A percentile compares a stretch with the other conserved stretches of the same genome.
Evolutionary conservation across 306 rosid genomes (phyloP).

Genomic region (Malus orientalis): DNA sequence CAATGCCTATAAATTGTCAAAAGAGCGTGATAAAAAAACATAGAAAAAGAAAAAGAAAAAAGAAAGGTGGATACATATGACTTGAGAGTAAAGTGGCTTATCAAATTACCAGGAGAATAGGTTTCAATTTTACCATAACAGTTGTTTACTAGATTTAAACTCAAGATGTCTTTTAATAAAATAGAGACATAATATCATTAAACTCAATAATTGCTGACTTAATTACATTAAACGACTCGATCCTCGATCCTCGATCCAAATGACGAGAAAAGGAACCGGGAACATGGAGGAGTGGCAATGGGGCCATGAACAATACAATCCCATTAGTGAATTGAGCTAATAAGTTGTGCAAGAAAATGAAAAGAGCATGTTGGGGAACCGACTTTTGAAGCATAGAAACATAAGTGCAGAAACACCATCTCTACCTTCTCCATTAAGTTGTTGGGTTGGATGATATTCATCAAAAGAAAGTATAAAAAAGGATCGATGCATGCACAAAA

Average conservation of each 20-base stretch:
- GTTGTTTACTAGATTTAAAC: too few relatives aligned
- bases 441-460: not conserved
- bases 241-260: not conserved
- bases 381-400: not conserved
- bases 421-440: not conserved
- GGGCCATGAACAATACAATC: not conserved
- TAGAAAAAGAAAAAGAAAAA: too few relatives aligned
- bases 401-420: not conserved
- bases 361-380: not conserved
- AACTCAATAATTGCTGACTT: too few relatives aligned
- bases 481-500: not conserved
- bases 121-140: too few relatives aligned
- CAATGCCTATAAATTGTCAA: too few relatives aligned
- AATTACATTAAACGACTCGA: not conserved
- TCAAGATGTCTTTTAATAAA: too few relatives aligned
- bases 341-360: not conserved
- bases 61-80: too few relatives aligned
- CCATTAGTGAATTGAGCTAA: not conserved
- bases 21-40: too few relatives aligned
- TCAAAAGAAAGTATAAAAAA: not conserved
- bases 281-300: not conserved
- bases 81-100: too few relatives aligned
- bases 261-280: not conserved
- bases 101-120: too few relatives aligned
- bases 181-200: too few relatives aligned